phyloP scores from a whole-genome alignment of 768 basidiomycete genomes.

The Coprinellus micaceus region DNA sequence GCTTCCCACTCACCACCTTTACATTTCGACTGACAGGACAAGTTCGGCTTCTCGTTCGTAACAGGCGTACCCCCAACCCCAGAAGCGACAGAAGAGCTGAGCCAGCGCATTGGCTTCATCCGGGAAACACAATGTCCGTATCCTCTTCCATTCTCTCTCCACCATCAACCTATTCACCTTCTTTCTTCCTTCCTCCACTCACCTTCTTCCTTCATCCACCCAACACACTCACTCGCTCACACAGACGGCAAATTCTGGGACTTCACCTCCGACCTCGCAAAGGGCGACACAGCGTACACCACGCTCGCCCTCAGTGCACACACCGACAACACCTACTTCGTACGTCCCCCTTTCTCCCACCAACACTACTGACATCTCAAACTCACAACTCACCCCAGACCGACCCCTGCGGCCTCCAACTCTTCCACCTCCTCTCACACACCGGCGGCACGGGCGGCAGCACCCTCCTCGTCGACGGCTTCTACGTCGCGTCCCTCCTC shows the following conservation, averaged over 20 bases:
- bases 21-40: constrained; percentile 61
- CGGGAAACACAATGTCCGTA: constrained; percentile 67
- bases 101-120: constrained; percentile 78
- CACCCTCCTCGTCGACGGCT: constrained; percentile 93
- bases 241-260: constrained; percentile 96
- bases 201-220: too few relatives aligned
- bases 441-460: constrained; percentile 79
- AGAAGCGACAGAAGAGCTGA: constrained; percentile 79
- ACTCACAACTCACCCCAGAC: constrained; percentile 46
- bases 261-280: constrained; percentile 86
- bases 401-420: constrained; percentile 91
- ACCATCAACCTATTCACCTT: not conserved
- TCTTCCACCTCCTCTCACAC: constrained; percentile 90
- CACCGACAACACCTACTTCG: constrained; percentile 65
- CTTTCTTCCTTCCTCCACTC: too few relatives aligned
- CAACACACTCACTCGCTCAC: too few relatives aligned
- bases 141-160: not conserved
- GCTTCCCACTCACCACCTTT: not conserved
- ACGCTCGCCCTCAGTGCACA: constrained; percentile 84
- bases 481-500: constrained; percentile 83
- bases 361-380: not conserved
- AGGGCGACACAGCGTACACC: constrained; percentile 94
- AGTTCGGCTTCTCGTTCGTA: constrained; percentile 87
- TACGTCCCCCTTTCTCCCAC: constrained; percentile 27
- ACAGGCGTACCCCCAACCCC: constrained; percentile 75